Percentiles rank a stretch among this genome's conserved stretches.
Conservation (phyloP, 805 yeast genomes). For the Hanseniaspora occidentalis region DNA sequence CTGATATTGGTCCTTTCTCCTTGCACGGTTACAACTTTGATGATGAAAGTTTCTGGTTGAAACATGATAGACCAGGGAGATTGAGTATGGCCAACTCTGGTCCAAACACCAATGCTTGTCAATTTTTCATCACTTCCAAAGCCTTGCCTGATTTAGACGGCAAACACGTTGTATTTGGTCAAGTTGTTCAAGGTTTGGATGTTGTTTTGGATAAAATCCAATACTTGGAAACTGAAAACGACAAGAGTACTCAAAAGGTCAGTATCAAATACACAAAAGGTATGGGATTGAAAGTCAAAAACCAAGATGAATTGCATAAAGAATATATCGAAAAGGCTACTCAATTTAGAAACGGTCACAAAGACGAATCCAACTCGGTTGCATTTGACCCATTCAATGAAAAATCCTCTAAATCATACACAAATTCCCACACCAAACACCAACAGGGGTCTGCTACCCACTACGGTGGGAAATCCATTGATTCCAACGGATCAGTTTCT, state of each 20-base stretch:
- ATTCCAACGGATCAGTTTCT: neutral
- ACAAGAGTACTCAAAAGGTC: conserved; percentile 33
- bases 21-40: conserved; percentile 61
- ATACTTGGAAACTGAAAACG: conserved; percentile 32
- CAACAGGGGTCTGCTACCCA: neutral
- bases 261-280: conserved; percentile 26
- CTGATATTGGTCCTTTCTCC: conserved; percentile 69
- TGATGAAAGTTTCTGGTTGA: conserved; percentile 66
- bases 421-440: neutral
- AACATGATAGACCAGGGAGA: conserved; percentile 58
- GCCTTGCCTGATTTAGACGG: conserved; percentile 39
- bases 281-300: conserved; percentile 16
- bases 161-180: conserved; percentile 67
- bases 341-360: conserved; percentile 19
- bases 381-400: conserved; percentile 3
- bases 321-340: conserved; percentile 14
- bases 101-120: conserved; percentile 54
- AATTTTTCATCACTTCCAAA: conserved; percentile 55
- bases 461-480: neutral
- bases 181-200: conserved; percentile 55
- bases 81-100: conserved; percentile 67
- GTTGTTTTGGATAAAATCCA: conserved; percentile 47
- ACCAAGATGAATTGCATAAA: conserved; percentile 12
- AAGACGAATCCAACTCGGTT: conserved; percentile 4
- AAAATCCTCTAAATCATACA: conserved; percentile 1